Percentiles rank a stretch among this genome's conserved stretches.
Conservation (phyloP, 1,139 yeast species). For the Hyphopichia khmerensis region DNA sequence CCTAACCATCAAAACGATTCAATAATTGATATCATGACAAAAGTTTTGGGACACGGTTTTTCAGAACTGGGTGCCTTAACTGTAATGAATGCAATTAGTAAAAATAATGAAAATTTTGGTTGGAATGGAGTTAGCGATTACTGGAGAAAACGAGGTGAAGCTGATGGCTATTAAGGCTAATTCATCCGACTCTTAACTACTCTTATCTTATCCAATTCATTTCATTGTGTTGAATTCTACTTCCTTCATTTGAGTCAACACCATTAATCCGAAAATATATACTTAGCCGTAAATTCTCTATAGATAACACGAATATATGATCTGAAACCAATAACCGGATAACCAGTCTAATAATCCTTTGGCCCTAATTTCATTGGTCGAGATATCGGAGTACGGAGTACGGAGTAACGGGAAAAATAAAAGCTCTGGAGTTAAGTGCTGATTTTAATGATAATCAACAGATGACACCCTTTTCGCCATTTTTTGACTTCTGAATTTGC, state of each 20-base stretch:
- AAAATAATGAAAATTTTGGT: conserved; percentile 12
- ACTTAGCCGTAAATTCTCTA: too few relatives aligned
- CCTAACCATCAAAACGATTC: conserved; percentile 1
- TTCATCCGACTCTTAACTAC: neutral
- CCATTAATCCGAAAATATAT: too few relatives aligned
- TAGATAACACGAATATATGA: too few relatives aligned
- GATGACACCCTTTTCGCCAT: neutral
- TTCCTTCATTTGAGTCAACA: too few relatives aligned
- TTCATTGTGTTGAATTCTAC: too few relatives aligned
- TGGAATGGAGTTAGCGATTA: conserved; percentile 45
- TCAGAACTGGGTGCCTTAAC: conserved; percentile 37
- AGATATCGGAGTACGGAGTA: neutral
- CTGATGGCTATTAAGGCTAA: conserved; percentile 35
- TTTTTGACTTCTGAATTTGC: too few relatives aligned
- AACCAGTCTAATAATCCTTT: neutral
- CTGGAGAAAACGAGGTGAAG: conserved; percentile 46
- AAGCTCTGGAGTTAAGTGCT: neutral
- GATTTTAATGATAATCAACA: neutral
- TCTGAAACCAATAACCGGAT: neutral
- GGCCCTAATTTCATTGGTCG: neutral
- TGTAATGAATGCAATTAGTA: conserved; percentile 41
- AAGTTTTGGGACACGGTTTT: conserved; percentile 27
- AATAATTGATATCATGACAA: conserved; percentile 1
- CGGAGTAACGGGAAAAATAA: neutral
- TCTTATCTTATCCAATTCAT: too few relatives aligned